Percentiles rank a stretch among this genome's conserved stretches.
phyloP scores from a whole-genome alignment of 805 yeast species.

The Vanderwaltozyma tropicalis region DNA sequence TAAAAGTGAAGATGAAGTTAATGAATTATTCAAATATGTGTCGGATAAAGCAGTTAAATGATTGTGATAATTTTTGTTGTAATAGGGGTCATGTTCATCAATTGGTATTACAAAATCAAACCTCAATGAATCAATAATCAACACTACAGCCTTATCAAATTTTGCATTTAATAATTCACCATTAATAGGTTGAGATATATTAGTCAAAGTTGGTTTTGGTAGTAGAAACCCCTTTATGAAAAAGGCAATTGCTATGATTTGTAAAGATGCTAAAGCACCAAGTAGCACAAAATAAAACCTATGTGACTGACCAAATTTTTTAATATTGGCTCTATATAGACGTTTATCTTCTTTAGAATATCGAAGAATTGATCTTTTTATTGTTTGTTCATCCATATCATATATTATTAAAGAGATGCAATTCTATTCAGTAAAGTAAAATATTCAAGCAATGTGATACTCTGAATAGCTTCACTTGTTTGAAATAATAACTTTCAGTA shows the following conservation, averaged over 20 bases:
- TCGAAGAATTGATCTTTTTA: conserved; percentile 18
- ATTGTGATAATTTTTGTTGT: conserved; percentile 45
- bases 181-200: conserved; percentile 1
- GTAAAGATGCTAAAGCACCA: conserved; percentile 54
- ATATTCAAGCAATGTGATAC: no score
- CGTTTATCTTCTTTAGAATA: conserved; percentile 14
- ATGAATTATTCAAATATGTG: conserved; percentile 22
- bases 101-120: conserved; percentile 74
- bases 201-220: conserved; percentile 36
- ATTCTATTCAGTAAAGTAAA: no score
- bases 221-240: conserved; percentile 78
- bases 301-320: conserved; percentile 26
- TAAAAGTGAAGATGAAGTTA: conserved; percentile 40
- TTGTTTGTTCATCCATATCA: conserved; percentile 12
- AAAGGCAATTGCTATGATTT: conserved; percentile 61
- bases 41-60: conserved; percentile 44
- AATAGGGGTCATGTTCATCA: conserved; percentile 20
- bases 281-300: conserved; percentile 37
- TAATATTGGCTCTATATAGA: conserved; percentile 19
- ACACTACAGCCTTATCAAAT: conserved; percentile 56
- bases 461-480: no score
- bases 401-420: no score
- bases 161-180: conserved; percentile 7
- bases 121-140: conserved; percentile 76
- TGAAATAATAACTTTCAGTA: no score